Evolutionary conservation across 2,329 filamentous ascomycete genomes (phyloP), one percentile per base, ranked within the genome.

Genomic region (Leptographium flavum): DNA sequence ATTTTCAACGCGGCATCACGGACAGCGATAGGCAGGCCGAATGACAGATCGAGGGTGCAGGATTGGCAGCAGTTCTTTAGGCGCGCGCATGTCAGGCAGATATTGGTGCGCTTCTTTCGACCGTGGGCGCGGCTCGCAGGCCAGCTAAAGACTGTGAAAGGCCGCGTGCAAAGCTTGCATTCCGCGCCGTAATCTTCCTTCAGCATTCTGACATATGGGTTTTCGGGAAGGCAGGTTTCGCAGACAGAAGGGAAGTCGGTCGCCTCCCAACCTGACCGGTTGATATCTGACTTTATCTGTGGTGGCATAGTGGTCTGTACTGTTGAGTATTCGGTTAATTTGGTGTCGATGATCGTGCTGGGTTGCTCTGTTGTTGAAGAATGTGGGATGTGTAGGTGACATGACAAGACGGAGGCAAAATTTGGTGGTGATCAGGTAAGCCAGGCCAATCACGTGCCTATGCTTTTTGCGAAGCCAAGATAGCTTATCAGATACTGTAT

Each of bases 11-110:
- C 92, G 3, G 92, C 92, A 69, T 98, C 92, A 58, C 92, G 80
- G 47, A 98, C 85, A 14, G 88, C 84, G 57, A 98, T 94, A 11
- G 92, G 92, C 25, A 98, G 71, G 22, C 92, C 93, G 58, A 96
- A 98, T 13, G 86, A 90, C 49, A 98, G 68, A 71, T 98, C 92
- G 44, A 98, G 81, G 87, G 96, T 96, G 69, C 92, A 98, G 66
- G 83, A 90, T 68, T 98, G 92, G 59, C 92, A 98, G 69, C 92
- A 96, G 68, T 98, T 98, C 67, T 98, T 98, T 53, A 96, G 73
- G 38, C 92, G 83, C 21, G 92, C 90, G 69, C 92, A 98, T 35
- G 92, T 98, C 22, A 98, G 72, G 63, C 92, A 98, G 57, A 96
- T 93, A 56, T 86, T 94, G 45, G 90, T 96, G 53, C 85, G 81